A percentile compares a stretch with the other conserved stretches of the same genome.
These are phyloP conservation scores for Nakaseomyces nivariensis DNA, from an alignment of 1,139 yeast genomes.

Conservation along the genomic window DNA sequence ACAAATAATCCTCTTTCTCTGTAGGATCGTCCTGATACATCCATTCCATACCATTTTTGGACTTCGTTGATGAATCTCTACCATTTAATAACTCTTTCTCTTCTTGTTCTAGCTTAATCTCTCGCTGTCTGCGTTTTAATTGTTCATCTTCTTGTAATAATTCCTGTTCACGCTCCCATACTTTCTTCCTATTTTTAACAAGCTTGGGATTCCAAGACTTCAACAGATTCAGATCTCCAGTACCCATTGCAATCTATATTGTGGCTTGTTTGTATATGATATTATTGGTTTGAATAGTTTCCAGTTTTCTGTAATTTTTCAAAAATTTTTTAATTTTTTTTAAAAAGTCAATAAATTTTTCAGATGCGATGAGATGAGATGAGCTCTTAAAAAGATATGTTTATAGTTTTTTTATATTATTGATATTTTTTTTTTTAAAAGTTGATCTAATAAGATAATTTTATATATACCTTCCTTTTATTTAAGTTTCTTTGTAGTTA, in stretches of 20 bases:
- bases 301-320: too few species aligned
- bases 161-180: slow-evolving; percentile 77
- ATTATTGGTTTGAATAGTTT: too few species aligned
- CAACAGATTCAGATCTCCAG: slow-evolving; percentile 78
- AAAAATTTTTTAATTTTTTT: too few species aligned
- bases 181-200: slow-evolving; percentile 74
- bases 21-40: slow-evolving; percentile 56
- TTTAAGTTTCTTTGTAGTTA: too few species aligned
- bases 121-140: slow-evolving; percentile 55
- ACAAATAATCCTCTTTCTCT: slow-evolving; percentile 38
- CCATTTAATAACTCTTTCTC: slow-evolving; percentile 41
- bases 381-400: too few species aligned
- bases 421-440: too few species aligned
- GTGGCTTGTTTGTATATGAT: too few species aligned
- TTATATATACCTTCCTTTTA: too few species aligned
- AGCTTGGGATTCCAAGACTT: slow-evolving; percentile 96
- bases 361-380: too few species aligned
- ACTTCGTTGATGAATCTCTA: slow-evolving; percentile 26
- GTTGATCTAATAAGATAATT: too few species aligned
- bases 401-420: too few species aligned
- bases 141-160: slow-evolving; percentile 61
- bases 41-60: slow-evolving; percentile 59
- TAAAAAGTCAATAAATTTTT: too few species aligned
- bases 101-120: slow-evolving; percentile 56
- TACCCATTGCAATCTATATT: slow-evolving; percentile 33